Percentiles rank a stretch among this genome's conserved stretches.
Evolutionary conservation across 345 rosid species (phyloP).

Genomic region (Rhodamnia argentea): DNA sequence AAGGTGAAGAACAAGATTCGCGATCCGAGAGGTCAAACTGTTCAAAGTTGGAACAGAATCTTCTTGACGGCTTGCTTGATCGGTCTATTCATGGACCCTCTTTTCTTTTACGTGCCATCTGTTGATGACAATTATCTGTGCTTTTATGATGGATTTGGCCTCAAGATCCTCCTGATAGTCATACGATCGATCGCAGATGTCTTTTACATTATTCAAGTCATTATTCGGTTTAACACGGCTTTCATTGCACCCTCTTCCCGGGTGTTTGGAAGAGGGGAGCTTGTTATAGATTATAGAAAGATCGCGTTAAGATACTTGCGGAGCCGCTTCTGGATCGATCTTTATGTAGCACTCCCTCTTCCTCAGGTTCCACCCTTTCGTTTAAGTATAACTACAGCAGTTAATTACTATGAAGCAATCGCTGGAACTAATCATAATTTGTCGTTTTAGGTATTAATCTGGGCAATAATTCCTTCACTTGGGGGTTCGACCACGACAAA

Average conservation of each 20-base stretch:
- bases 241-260: neutral
- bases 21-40: neutral
- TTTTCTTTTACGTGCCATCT: constrained; percentile 2
- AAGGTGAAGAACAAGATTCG: neutral
- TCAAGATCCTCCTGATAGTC: neutral
- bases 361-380: neutral
- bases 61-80: neutral
- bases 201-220: constrained; percentile 2
- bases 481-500: neutral
- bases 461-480: constrained; percentile 11
- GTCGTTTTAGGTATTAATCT: constrained; percentile 11
- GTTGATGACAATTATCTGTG: neutral
- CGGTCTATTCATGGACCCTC: constrained; percentile 1
- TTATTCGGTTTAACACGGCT: constrained; percentile 2
- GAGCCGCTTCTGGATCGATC: constrained; percentile 1
- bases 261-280: constrained; percentile 4
- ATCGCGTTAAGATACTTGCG: constrained; percentile 1
- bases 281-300: constrained; percentile 1
- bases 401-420: neutral
- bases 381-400: neutral
- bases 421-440: neutral
- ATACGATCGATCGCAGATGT: neutral
- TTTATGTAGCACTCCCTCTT: neutral
- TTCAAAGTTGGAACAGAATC: constrained; percentile 5
- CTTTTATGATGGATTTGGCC: neutral